These are phyloP conservation scores for Aspergillus glaucus DNA, from an alignment of 2,329 filamentous ascomycete genomes.

Conservation along the genomic window DNA sequence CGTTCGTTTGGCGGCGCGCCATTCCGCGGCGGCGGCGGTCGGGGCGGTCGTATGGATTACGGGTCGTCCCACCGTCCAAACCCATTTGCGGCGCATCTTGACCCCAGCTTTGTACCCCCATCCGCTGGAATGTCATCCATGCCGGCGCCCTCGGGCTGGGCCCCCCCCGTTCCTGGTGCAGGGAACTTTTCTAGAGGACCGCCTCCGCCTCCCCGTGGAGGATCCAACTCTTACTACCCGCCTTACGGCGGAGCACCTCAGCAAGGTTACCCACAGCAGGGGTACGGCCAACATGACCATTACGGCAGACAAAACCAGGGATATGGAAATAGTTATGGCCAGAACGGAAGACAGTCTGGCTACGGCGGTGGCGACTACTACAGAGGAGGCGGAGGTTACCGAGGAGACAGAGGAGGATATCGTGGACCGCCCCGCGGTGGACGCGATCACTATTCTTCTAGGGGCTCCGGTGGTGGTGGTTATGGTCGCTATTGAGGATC, in stretches of 20 bases:
- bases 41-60: slow-evolving; percentile 52
- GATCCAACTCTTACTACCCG: slow-evolving; percentile 19
- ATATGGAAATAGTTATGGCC: slow-evolving; percentile 17
- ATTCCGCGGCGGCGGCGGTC: slow-evolving; percentile 44
- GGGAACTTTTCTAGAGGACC: slow-evolving; percentile 30
- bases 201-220: slow-evolving; percentile 34
- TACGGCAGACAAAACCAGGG: slow-evolving; percentile 15
- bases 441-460: slow-evolving; percentile 25
- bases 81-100: slow-evolving; percentile 43
- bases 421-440: slow-evolving; percentile 17
- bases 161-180: slow-evolving; percentile 24
- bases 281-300: slow-evolving; percentile 16
- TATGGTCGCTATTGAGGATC: slow-evolving; percentile 22
- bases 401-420: slow-evolving; percentile 5
- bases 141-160: slow-evolving; percentile 30
- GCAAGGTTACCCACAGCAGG: slow-evolving; percentile 9
- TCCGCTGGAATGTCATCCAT: slow-evolving; percentile 19
- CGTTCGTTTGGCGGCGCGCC: slow-evolving; percentile 65
- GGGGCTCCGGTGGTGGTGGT: slow-evolving; percentile 23
- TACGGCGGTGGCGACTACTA: slow-evolving; percentile 17
- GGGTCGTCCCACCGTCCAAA: slow-evolving; percentile 35
- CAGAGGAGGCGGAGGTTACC: slow-evolving; percentile 12
- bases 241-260: slow-evolving; percentile 9
- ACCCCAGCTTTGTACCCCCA: slow-evolving; percentile 37
- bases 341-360: slow-evolving; percentile 19